A percentile compares a stretch with the other conserved stretches of the same genome.
These are phyloP conservation scores for Ganoderma lucidum DNA, from an alignment of 1,284 basidiomycete species.

Conservation along the genomic window DNA sequence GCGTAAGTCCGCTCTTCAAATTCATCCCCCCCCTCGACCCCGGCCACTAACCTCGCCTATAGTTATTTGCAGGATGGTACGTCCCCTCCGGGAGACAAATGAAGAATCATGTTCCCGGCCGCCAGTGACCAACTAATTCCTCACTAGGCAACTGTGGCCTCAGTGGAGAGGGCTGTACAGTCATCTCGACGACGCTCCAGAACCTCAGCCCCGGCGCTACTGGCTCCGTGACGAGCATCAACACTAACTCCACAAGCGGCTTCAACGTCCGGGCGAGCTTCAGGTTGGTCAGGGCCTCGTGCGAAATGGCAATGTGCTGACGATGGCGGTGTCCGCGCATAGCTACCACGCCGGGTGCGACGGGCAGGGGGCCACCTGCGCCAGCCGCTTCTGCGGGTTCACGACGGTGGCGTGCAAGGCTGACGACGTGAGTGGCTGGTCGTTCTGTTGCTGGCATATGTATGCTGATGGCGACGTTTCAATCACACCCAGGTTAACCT, in stretches of 20 bases:
- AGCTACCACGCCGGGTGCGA: constrained; percentile 43
- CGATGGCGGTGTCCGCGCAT: too few species aligned
- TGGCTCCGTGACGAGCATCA: constrained; percentile 53
- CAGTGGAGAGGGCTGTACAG: constrained; percentile 53
- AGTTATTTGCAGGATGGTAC: constrained; percentile 44
- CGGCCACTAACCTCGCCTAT: background rate
- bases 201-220: constrained; percentile 48
- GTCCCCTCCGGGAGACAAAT: constrained; percentile 1
- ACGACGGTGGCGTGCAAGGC: constrained; percentile 50
- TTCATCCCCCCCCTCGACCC: background rate
- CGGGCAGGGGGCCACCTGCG: constrained; percentile 38
- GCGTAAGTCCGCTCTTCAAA: constrained; percentile 39
- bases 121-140: background rate
- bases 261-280: constrained; percentile 38
- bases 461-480: background rate
- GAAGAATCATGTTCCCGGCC: background rate
- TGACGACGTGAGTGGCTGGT: constrained; percentile 33
- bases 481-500: background rate
- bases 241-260: constrained; percentile 49
- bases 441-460: background rate
- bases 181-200: constrained; percentile 53
- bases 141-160: constrained; percentile 40
- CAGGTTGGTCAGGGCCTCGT: background rate
- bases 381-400: constrained; percentile 37
- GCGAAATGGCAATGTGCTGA: background rate